Conservation (phyloP, 2,329 filamentous ascomycete genomes). For the Diplocarpon mali region DNA sequence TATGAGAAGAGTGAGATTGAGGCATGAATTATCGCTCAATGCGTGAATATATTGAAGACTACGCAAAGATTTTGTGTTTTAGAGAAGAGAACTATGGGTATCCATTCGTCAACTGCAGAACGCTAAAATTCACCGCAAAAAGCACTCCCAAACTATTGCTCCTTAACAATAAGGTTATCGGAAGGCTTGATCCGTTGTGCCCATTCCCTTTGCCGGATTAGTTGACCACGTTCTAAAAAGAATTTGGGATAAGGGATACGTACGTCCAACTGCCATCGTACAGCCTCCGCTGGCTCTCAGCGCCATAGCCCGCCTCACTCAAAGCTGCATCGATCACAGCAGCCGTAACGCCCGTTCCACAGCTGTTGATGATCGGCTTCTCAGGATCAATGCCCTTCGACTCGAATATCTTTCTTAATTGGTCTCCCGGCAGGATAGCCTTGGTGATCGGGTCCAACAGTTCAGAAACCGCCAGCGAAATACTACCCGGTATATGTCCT, state of each 20-base stretch:
- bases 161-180: conserved; percentile 51
- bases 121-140: conserved; percentile 11
- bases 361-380: conserved; percentile 77
- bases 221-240: not conserved
- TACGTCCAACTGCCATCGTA: conserved; percentile 99
- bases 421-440: conserved; percentile 58
- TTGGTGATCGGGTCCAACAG: conserved; percentile 78
- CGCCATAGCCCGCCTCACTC: conserved; percentile 63
- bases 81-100: conserved; percentile 15
- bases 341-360: conserved; percentile 90
- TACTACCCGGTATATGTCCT: conserved; percentile 83
- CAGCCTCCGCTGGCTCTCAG: conserved; percentile 55
- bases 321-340: conserved; percentile 83
- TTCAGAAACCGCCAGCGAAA: conserved; percentile 68
- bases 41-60: not conserved
- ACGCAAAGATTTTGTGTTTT: not conserved
- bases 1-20: no score
- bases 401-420: conserved; percentile 67
- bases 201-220: conserved; percentile 39
- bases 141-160: conserved; percentile 7
- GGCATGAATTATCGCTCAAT: no score
- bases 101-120: conserved; percentile 14
- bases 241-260: conserved; percentile 32
- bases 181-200: conserved; percentile 51
- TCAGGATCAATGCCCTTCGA: conserved; percentile 67